These are phyloP conservation scores for Saposhnikovia divaricata DNA, from an alignment of 129 eudicot species.

Conservation along the genomic window DNA sequence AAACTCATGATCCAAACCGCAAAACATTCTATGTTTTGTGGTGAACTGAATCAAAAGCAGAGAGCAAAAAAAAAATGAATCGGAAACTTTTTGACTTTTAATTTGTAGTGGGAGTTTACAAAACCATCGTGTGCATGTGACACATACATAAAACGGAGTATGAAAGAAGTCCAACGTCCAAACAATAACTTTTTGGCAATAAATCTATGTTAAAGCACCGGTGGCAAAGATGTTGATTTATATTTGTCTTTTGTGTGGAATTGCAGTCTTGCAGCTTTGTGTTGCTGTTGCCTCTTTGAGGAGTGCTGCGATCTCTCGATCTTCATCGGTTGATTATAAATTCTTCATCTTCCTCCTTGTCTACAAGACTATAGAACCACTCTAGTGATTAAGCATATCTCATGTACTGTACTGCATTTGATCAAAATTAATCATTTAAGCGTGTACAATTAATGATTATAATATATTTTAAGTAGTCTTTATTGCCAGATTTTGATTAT, in stretches of 20 bases:
- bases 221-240: background rate
- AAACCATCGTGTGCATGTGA: no score
- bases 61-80: no score
- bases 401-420: background rate
- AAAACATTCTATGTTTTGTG: no score
- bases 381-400: background rate
- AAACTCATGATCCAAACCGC: no score
- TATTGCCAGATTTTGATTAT: background rate
- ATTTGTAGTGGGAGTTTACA: no score
- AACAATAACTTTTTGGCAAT: background rate
- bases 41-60: no score
- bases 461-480: background rate
- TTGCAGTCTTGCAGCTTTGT: slow-evolving; percentile 76
- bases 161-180: background rate
- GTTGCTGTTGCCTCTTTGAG: slow-evolving; percentile 77
- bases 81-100: no score
- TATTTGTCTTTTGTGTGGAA: background rate
- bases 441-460: no score
- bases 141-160: no score
- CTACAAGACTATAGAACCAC: background rate
- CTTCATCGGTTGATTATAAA: slow-evolving; percentile 29
- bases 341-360: background rate
- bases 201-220: background rate
- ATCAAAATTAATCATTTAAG: background rate
- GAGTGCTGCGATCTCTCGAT: slow-evolving; percentile 93